A percentile compares a stretch with the other conserved stretches of the same genome.
Evolutionary conservation across 1,284 basidiomycete species (phyloP).

Genomic region (Cryptococcus depauperatus): DNA sequence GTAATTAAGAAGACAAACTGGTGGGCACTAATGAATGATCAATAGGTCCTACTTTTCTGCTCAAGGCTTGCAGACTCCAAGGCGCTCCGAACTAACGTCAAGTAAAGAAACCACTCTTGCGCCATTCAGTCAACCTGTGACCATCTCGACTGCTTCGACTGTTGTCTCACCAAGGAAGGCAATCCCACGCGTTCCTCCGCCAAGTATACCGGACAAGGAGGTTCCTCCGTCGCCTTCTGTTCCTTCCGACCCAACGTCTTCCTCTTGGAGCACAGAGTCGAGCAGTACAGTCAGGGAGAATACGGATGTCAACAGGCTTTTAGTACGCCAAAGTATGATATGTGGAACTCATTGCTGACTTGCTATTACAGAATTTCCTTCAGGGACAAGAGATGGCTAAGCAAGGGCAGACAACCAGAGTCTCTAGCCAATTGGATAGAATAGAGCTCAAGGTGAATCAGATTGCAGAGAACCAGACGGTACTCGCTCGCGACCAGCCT

Average conservation of each 20-base stretch:
- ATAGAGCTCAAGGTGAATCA: constrained; percentile 37
- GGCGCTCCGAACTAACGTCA: no score
- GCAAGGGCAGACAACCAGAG: constrained; percentile 27
- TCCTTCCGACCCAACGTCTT: constrained; percentile 7
- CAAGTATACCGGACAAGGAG: constrained; percentile 1
- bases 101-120: no score
- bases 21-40: no score
- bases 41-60: no score
- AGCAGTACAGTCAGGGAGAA: background rate
- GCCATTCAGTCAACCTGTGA: constrained; percentile 3
- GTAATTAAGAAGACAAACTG: no score
- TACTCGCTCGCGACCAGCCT: constrained; percentile 19
- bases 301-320: constrained; percentile 19
- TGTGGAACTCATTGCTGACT: background rate
- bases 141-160: constrained; percentile 27
- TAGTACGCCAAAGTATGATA: constrained; percentile 16
- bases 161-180: constrained; percentile 12
- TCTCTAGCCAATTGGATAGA: constrained; percentile 37
- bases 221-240: constrained; percentile 8
- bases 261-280: constrained; percentile 6
- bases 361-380: constrained; percentile 26
- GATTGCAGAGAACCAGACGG: constrained; percentile 22
- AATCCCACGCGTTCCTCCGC: constrained; percentile 23
- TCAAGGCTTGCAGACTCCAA: no score
- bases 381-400: constrained; percentile 38